Base-by-base conservation (phyloP, 306 rosid genomes). In the Quercus engelmannii region DNA sequence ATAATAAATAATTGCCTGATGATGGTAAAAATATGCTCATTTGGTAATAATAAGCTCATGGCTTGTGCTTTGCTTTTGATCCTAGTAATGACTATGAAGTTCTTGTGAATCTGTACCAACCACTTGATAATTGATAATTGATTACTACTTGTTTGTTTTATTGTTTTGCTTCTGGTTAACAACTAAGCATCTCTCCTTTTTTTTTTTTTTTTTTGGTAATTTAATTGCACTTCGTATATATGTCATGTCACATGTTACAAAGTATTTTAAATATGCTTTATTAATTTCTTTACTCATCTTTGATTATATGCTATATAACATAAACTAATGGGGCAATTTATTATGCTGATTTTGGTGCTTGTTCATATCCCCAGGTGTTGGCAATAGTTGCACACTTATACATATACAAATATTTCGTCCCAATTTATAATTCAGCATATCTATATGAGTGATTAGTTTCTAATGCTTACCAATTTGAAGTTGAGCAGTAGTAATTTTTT, bases 1-100 rank as follows among this genome's bases (percentile, higher is more conserved):
- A 13, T 72, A 65, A 78, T 55, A 52, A 52, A 13, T 72, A 58
- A 78, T 55, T 55, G 56, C 68, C 33, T 82, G 62, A 20, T 77
- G 30, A 21, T 46, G 18, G 62, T 52, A 79, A 18, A 55, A 62
- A 73, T 55, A 28, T 62, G 49, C 18, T 59, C 55, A 23, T 49
- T 35, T 54, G 46, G 74, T 79, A 49, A 49, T 10, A 41, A 12
- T 30, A 54, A 67, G 8, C 75, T 81, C 43, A 12, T 63, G 61
- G 84, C 74, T 69, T 55, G 30, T 85, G 56, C 13, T 73, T 71
- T 58, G 30, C n/a, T 52, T 65, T 67, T 33, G n/a, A 31, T 67
- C 26, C 25, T 18, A 31, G 51, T 33, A 46, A 64, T 64, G n/a
- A 78, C 62, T 68, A 67, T 78, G 83, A 68, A 71, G 65, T 56